Base-by-base conservation (phyloP, 495 filamentous ascomycete genomes). In the Aspergillus sparsus region DNA sequence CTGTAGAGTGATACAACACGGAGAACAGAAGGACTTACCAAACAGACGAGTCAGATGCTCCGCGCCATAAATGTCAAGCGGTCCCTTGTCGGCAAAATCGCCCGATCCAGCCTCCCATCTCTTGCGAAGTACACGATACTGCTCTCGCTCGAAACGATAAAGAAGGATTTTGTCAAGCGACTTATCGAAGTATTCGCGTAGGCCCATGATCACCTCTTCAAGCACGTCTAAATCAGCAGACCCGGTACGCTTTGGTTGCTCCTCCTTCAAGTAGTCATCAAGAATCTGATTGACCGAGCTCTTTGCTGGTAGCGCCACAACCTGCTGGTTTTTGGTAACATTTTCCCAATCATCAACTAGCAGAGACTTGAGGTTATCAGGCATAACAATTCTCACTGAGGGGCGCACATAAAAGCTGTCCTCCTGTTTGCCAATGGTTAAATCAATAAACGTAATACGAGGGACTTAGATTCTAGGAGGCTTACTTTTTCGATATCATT, bases 341-440 rank as follows among this genome's bases (percentile, higher is more conserved):
- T 96, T 95, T 74, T 98, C 94, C 94, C 94, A 98, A 76, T 98
- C 94, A 66, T 98, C 94, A 41, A 98, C 94, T 4, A 98, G 86
- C 46, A 94, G 77, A 15, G 88, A 87, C 75, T 97, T 97, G 51
- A 98, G 75, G 53, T 87, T 83, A 67, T 98, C 94, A 3, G 94
- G 91, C 44, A 82, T 84, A 45, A 85, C 77, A 53, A 98, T 84
- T 54, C 89, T 90, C 67, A 98, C 83, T 0, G 89, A 88, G 6
- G 93, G 93, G 10, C 90, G 84, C 15, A 78, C 71, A 61, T 90
- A 83, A 73, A 96, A 97, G 11, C 76, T 77, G 37, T 97, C 93
- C 74, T 97, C 94, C 92, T 98, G 21, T 32, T 31, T 45, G 32
- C 6, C 27, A 12, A 53, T 34, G 15, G 53, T 56, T 33, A 62